Evolutionary conservation across 106 monocot species (phyloP), one percentile per base, ranked within the genome.

Genomic region (Acanthochlamys bracteata): DNA sequence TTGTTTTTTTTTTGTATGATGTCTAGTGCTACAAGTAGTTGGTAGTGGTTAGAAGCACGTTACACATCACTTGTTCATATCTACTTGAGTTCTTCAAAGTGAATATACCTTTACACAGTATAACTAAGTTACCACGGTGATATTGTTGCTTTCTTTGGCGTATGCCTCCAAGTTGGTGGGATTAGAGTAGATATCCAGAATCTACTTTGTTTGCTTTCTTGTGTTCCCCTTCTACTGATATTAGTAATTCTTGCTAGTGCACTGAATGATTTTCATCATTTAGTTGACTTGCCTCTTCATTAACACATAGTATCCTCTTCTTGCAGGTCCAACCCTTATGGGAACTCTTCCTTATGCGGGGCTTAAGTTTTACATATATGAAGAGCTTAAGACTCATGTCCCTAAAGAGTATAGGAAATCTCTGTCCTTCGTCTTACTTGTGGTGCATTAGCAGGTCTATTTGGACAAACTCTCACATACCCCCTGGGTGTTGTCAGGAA

Each of bases 261-360:
- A 10, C 33, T 14, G 17, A 49, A 17, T 17, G 17, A 17, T 17
- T 49, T 14, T 49, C 15, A 49, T 49, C 49, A 49, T 14, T 7
- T 12, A 12, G 49, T 17, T 49, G 10, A 49, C 49, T 49, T 49
- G 2, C 49, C 17, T 12, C 9, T 49, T 49, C 49, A 4, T 2
- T 49, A 17, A 49, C 17, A 4, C 3, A 49, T 49, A 2, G 49
- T 49, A 14, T 49, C 9, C 17, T 55, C 66, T 56, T 43, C 19
- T n/a, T 64, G 53, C 59, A 86, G 88, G 88, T 53, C 92, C 92
- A 21, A 92, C 92, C 47, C 73, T 92, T 33, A 73, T 92, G 25
- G 92, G 92, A 16, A 92, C 88, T 55, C 88, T 92, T 74, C 92
- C 92, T 54, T 92, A 92, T 72, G 84, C 92, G 41, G 92, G 92